These are phyloP conservation scores for Vitis vinifera DNA, from an alignment of 164 flowering plant species.

Conservation along the genomic window ASM3070453v1 NC_081811.1:28861501-28862000, in stretches of 20 bases:
- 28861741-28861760: conserved; percentile 47
- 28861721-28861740: conserved; percentile 47
- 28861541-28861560: conserved; percentile 36
- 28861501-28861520: conserved; percentile 39
- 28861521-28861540: conserved; percentile 34
- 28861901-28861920: conserved; percentile 30
- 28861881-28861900: conserved; percentile 30
- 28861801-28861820: conserved; percentile 40
- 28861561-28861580: conserved; percentile 47
- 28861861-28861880: conserved; percentile 33
- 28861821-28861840: conserved; percentile 44
- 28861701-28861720: conserved; percentile 45
- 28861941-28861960: background rate
- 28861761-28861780: conserved; percentile 49
- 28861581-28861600: conserved; percentile 48
- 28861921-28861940: background rate
- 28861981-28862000: background rate
- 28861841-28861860: conserved; percentile 49
- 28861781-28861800: conserved; percentile 48
- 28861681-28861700: conserved; percentile 47
- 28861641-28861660: conserved; percentile 46
- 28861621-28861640: conserved; percentile 32
- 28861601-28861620: conserved; percentile 32
- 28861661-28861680: conserved; percentile 41
- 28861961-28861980: background rate